Conservation (phyloP, 139 green algal species). For the Monoraphidium neglectum region DNA sequence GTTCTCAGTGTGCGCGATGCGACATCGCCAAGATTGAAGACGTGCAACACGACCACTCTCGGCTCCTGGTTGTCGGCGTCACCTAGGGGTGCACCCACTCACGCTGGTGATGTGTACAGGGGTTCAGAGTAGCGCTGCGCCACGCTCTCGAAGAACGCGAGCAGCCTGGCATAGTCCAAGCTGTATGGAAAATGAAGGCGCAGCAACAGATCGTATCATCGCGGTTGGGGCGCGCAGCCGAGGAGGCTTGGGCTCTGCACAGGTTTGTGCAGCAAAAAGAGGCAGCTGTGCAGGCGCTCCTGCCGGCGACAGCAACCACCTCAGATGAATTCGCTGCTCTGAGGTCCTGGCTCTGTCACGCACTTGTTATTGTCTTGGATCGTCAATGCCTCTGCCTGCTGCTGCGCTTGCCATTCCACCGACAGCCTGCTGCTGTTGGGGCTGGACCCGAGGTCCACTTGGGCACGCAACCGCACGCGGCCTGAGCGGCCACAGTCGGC, state of each 20-base stretch:
- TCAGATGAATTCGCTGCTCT: no score
- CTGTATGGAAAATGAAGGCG: slow-evolving; percentile 3
- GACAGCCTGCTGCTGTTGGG: neutral
- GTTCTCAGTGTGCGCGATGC: neutral
- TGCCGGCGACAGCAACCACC: neutral
- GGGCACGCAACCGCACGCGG: slow-evolving; percentile 7
- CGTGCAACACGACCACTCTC: neutral
- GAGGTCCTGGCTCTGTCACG: no score
- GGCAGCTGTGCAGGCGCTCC: no score
- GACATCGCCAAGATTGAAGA: neutral
- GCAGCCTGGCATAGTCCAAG: neutral
- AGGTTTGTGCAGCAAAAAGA: neutral
- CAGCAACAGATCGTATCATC: neutral
- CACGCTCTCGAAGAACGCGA: slow-evolving; percentile 3
- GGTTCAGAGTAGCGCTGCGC: neutral
- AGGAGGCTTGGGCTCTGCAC: neutral
- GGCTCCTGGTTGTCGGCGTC: neutral
- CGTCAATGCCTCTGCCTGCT: neutral
- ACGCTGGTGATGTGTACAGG: slow-evolving; percentile 19
- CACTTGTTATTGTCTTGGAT: neutral
- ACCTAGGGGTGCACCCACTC: neutral
- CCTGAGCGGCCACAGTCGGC: slow-evolving; percentile 15
- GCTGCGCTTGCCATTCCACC: neutral
- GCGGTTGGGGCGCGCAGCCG: no score
- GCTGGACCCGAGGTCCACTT: neutral